Percentiles rank a stretch among this genome's conserved stretches.
Conservation (phyloP, 2,329 filamentous ascomycete genomes). For the Aspergillus luchuensis region DNA sequence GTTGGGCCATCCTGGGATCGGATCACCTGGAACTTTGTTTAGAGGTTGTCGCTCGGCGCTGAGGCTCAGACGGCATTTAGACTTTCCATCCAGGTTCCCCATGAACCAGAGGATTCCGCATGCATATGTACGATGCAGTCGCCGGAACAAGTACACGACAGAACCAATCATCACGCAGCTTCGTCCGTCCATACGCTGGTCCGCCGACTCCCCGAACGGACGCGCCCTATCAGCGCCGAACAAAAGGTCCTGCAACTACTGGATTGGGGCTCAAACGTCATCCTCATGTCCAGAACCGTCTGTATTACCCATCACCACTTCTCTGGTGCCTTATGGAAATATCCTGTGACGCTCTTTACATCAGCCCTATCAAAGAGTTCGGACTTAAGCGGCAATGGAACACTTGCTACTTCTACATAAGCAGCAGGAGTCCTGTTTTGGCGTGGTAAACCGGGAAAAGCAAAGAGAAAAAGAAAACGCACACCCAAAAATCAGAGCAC, state of each 20-base stretch:
- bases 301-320: neutral
- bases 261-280: neutral
- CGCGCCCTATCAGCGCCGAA: neutral
- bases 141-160: neutral
- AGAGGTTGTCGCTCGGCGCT: neutral
- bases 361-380: slow-evolving; percentile 14
- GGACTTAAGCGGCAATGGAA: neutral
- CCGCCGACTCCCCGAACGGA: neutral
- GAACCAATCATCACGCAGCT: neutral
- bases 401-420: slow-evolving; percentile 3
- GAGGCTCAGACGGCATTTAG: slow-evolving; percentile 9
- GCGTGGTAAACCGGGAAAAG: neutral
- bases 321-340: neutral
- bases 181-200: neutral
- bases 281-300: neutral
- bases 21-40: neutral
- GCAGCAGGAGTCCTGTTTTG: neutral
- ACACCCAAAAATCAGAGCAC: neutral
- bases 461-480: neutral
- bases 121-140: neutral
- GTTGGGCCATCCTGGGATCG: neutral
- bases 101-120: neutral
- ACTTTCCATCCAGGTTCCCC: neutral
- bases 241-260: neutral
- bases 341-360: neutral